Evolutionary conservation across 768 basidiomycete species (phyloP).

Genomic region (Pisolithus microcarpus): DNA sequence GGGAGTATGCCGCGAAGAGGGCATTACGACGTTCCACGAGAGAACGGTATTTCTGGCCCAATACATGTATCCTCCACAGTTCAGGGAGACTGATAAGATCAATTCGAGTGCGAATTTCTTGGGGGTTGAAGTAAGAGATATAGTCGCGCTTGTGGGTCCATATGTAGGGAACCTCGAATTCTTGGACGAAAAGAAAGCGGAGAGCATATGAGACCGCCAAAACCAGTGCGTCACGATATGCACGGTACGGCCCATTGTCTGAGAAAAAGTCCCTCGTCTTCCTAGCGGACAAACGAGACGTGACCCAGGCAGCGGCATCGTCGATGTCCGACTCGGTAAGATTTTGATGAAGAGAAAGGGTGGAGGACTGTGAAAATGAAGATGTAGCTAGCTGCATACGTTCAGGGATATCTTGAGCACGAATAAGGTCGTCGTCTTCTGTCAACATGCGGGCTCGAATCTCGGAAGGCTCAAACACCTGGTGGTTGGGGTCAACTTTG

Average conservation of each 20-base stretch:
- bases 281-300: constrained; percentile 62
- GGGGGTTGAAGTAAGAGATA: constrained; percentile 72
- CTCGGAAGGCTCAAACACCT: constrained; percentile 98
- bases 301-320: constrained; percentile 84
- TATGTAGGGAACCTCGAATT: constrained; percentile 92
- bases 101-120: constrained; percentile 50
- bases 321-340: constrained; percentile 68
- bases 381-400: constrained; percentile 90
- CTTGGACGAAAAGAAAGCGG: constrained; percentile 75
- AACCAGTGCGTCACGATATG: constrained; percentile 62
- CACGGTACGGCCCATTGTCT: constrained; percentile 49
- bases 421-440: constrained; percentile 89
- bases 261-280: constrained; percentile 72
- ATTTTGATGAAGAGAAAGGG: constrained; percentile 51
- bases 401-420: constrained; percentile 86
- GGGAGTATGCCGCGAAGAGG: constrained; percentile 56
- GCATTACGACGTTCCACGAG: constrained; percentile 66
- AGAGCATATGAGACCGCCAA: constrained; percentile 74
- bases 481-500: constrained; percentile 7
- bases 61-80: constrained; percentile 84
- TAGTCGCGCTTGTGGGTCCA: constrained; percentile 92
- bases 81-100: constrained; percentile 75
- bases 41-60: constrained; percentile 87
- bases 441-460: constrained; percentile 85
- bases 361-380: constrained; percentile 63